These are phyloP conservation scores for Pseudogymnoascus sp. DNA, from an alignment of 2,329 filamentous ascomycete genomes.

Conservation along the genomic window DNA sequence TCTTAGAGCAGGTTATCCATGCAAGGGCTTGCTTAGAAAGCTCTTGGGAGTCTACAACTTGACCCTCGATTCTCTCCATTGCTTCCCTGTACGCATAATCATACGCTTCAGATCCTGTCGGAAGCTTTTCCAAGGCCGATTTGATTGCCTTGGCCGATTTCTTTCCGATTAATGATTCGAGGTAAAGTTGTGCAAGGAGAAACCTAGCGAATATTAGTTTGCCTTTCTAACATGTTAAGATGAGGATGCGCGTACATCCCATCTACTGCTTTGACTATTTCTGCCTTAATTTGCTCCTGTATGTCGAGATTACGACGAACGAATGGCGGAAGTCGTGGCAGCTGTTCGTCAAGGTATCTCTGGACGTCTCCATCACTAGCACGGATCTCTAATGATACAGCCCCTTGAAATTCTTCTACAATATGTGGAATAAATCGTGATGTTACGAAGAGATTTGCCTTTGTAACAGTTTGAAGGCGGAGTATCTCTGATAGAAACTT, in stretches of 20 bases:
- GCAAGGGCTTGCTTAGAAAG: slow-evolving; percentile 34
- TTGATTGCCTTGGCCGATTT: slow-evolving; percentile 29
- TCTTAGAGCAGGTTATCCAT: slow-evolving; percentile 36
- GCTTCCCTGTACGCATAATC: slow-evolving; percentile 35
- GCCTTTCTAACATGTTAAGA: background rate
- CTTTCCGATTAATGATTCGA: slow-evolving; percentile 30
- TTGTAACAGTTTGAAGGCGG: slow-evolving; percentile 13
- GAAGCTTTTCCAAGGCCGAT: slow-evolving; percentile 27
- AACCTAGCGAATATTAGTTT: slow-evolving; percentile 28
- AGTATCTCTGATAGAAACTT: slow-evolving; percentile 15
- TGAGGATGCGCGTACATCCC: slow-evolving; percentile 30
- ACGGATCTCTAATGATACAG: slow-evolving; percentile 26
- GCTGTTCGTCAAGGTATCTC: slow-evolving; percentile 25
- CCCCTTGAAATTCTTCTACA: slow-evolving; percentile 14
- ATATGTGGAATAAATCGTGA: slow-evolving; percentile 24
- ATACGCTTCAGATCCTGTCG: slow-evolving; percentile 28
- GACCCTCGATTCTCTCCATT: slow-evolving; percentile 37
- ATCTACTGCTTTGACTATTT: slow-evolving; percentile 23
- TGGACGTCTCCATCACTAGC: slow-evolving; percentile 29
- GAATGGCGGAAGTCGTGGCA: slow-evolving; percentile 19
- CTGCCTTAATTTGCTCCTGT: slow-evolving; percentile 20
- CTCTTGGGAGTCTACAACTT: slow-evolving; percentile 26
- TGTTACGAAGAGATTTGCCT: slow-evolving; percentile 22
- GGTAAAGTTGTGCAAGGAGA: slow-evolving; percentile 32
- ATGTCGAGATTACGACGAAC: slow-evolving; percentile 17